Evolutionary conservation across 768 basidiomycete genomes (phyloP), one percentile per base, ranked within the genome.

Genomic region (Suillus brevipes): DNA sequence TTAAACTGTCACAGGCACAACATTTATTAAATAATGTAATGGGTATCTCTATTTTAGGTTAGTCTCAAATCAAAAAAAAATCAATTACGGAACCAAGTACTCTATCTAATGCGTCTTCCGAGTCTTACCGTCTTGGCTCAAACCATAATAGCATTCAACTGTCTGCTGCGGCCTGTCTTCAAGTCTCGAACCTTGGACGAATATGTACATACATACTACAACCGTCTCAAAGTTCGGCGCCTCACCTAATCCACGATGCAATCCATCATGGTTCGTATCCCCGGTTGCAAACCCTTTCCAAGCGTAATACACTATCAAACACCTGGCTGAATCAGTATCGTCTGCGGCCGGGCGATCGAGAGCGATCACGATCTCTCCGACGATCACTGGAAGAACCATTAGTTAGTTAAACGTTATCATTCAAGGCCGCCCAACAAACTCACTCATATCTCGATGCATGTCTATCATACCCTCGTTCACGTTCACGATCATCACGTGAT

Each of bases 361-460:
- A 90, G 70, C 89, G 88, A 78, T 90, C 89, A 69, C 89, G 79
- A 75, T 89, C 89, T 73, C 88, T 79, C 57, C 89, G 84, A 78
- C 89, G 85, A 79, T 90, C 89, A 71, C 88, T 87, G 75, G 16
- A 58, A 58, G 37, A 38, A 23, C 23, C 16, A 58, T 58, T 12
- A 42, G 25, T 58, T 12, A 31, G 25, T 42, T 64, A 45, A 71
- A 73, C 67, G 67, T 69, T 61, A 75, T 77, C 71, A 38, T 64
- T 61, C 31, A 61, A 65, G 65, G 28, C 36, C 66, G 28, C 18
- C 18, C 20, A 56, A 38, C 47, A 5, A 60, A 83, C 89, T 84
- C 69, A 90, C 88, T 92, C 89, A 72, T 91, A 89, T 66, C 53
- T 55, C 92, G 88, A 85, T 61, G 83, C 78, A 77, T 89, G 86